These are phyloP conservation scores for Lactarius tabidus DNA, from an alignment of 768 basidiomycete genomes.

Conservation along the genomic window DNA sequence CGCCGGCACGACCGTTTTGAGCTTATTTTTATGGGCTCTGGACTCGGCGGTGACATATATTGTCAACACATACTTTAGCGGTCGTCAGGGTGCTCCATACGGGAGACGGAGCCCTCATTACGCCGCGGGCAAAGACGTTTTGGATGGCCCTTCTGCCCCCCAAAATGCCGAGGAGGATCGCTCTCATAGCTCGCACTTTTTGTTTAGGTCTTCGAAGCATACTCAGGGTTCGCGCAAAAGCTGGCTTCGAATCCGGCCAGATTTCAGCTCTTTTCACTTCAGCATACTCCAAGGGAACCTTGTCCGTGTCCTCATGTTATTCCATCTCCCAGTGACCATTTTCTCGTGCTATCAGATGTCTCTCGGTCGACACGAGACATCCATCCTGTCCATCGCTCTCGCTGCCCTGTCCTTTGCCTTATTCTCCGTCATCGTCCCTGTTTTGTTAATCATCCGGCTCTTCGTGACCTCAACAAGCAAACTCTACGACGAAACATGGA, in stretches of 20 bases:
- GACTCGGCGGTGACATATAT: constrained; percentile 52
- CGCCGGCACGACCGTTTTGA: constrained; percentile 65
- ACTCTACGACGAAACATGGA: constrained; percentile 92
- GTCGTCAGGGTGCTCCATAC: constrained; percentile 32
- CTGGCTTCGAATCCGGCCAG: constrained; percentile 55
- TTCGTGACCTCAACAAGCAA: constrained; percentile 79
- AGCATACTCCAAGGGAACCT: constrained; percentile 86
- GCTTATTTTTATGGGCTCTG: constrained; percentile 65
- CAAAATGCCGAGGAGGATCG: constrained; percentile 46
- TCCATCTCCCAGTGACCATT: constrained; percentile 92
- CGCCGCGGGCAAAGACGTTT: constrained; percentile 50
- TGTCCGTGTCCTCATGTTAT: constrained; percentile 83
- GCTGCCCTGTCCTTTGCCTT: constrained; percentile 77
- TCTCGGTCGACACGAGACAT: constrained; percentile 46
- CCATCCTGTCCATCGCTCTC: constrained; percentile 63
- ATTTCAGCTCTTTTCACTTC: constrained; percentile 75
- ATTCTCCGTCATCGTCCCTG: constrained; percentile 75
- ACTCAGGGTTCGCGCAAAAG: constrained; percentile 34
- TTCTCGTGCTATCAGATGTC: constrained; percentile 89
- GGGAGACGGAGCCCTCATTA: constrained; percentile 39
- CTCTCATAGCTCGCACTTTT: constrained; percentile 42
- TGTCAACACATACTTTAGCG: constrained; percentile 27
- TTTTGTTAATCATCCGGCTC: constrained; percentile 71
- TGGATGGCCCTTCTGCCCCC: constrained; percentile 34
- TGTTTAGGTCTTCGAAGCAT: constrained; percentile 39